Percentiles rank a stretch among this genome's conserved stretches.
Conservation (phyloP, 1,284 basidiomycete species). For the Cryptococcus amylolentus region DNA sequence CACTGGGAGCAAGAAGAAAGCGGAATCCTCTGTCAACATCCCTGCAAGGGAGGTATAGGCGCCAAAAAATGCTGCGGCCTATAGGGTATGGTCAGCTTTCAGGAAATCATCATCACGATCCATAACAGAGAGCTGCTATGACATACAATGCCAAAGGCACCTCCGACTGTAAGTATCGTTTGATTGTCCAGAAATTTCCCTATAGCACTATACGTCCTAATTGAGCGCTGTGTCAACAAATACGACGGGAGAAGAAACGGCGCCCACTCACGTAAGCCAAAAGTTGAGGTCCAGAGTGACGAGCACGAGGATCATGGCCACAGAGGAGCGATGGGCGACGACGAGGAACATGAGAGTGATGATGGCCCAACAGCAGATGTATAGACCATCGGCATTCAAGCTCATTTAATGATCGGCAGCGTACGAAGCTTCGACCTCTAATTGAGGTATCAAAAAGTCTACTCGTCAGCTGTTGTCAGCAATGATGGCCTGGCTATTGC, state of each 20-base stretch:
- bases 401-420: slow-evolving; percentile 50
- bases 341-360: slow-evolving; percentile 49
- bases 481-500: not conserved
- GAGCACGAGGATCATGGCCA: slow-evolving; percentile 66
- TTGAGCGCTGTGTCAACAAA: not conserved
- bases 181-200: not conserved
- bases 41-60: too few relatives aligned
- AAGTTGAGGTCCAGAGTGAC: slow-evolving; percentile 62
- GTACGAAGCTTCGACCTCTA: slow-evolving; percentile 54
- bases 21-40: too few relatives aligned
- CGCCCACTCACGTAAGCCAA: slow-evolving; percentile 45
- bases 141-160: not conserved
- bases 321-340: slow-evolving; percentile 62
- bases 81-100: too few relatives aligned
- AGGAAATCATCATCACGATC: too few relatives aligned
- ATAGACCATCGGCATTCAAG: slow-evolving; percentile 49
- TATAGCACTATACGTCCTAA: not conserved
- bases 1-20: too few relatives aligned
- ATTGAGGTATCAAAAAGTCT: slow-evolving; percentile 39
- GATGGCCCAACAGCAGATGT: slow-evolving; percentile 47
- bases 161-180: not conserved
- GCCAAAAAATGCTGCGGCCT: too few relatives aligned
- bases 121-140: not conserved
- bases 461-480: too few relatives aligned
- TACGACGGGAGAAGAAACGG: too few relatives aligned